phyloP scores from a whole-genome alignment of 495 filamentous ascomycete genomes.

The Pyronema domesticum region DNA sequence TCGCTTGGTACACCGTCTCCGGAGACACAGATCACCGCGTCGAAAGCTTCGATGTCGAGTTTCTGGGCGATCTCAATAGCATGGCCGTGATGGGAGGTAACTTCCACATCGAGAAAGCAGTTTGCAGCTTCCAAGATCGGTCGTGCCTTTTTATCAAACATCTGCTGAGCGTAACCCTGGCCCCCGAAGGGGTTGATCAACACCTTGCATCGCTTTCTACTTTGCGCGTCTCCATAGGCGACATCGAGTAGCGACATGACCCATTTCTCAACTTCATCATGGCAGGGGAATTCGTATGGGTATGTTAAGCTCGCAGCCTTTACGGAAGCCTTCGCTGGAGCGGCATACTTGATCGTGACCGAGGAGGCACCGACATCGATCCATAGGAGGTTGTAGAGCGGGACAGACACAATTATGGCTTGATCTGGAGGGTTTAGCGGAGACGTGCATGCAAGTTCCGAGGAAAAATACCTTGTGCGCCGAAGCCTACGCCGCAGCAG shows the following conservation, averaged over 20 bases:
- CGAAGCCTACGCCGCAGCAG: no score
- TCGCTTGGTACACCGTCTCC: conserved; percentile 86
- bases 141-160: conserved; percentile 58
- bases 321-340: conserved; percentile 36
- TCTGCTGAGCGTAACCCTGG: conserved; percentile 53
- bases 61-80: conserved; percentile 61
- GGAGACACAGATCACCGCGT: conserved; percentile 74
- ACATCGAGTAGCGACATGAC: conserved; percentile 41
- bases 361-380: conserved; percentile 40
- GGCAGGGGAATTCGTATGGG: conserved; percentile 36
- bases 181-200: conserved; percentile 84
- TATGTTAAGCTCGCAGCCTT: conserved; percentile 43
- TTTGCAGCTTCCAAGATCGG: conserved; percentile 70
- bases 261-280: conserved; percentile 39
- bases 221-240: conserved; percentile 55
- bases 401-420: conserved; percentile 29
- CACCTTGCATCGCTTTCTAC: conserved; percentile 62
- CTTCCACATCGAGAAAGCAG: conserved; percentile 58
- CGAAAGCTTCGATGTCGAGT: conserved; percentile 61
- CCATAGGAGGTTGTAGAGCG: conserved; percentile 74
- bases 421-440: no score
- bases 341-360: conserved; percentile 63
- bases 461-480: no score
- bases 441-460: no score
- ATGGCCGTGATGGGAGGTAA: conserved; percentile 55